phyloP scores from a whole-genome alignment of 768 basidiomycete species.

The Tylopilus sp. region DNA sequence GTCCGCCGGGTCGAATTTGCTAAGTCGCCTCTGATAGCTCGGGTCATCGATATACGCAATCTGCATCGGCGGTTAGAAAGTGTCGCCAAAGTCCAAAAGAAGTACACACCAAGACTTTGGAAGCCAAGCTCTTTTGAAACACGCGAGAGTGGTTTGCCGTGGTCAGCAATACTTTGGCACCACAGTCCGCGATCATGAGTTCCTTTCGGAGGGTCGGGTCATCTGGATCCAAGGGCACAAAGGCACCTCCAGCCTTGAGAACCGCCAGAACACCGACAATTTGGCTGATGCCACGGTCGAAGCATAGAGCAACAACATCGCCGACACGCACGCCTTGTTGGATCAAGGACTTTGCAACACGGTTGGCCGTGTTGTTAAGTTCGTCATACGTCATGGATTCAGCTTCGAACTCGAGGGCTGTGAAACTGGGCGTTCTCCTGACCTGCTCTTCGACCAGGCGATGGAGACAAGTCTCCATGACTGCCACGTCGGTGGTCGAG shows the following conservation, averaged over 20 bases:
- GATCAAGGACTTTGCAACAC: conserved; percentile 27
- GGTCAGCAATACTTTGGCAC: conserved; percentile 27
- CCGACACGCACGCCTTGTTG: conserved; percentile 25
- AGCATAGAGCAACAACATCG: conserved; percentile 27
- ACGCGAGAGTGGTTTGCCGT: conserved; percentile 23
- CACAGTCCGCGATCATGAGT: conserved; percentile 25
- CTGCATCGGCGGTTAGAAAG: conserved; percentile 6
- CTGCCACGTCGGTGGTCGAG: conserved; percentile 11
- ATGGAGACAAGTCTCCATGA: conserved; percentile 18
- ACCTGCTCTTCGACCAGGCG: conserved; percentile 17
- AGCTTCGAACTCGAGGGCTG: conserved; percentile 27
- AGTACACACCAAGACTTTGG: conserved; percentile 21
- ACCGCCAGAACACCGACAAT: conserved; percentile 30
- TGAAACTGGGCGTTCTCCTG: conserved; percentile 17
- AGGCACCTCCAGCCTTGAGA: conserved; percentile 30
- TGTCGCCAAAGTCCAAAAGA: not conserved
- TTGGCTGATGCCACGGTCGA: conserved; percentile 29
- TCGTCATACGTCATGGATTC: conserved; percentile 31
- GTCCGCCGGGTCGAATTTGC: conserved; percentile 13
- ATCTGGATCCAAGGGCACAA: conserved; percentile 26
- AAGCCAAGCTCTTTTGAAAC: conserved; percentile 21
- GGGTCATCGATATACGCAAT: conserved; percentile 29
- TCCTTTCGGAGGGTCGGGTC: conserved; percentile 30
- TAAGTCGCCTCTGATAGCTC: conserved; percentile 24
- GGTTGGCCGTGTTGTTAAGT: conserved; percentile 32